A percentile compares a stretch with the other conserved stretches of the same genome.
phyloP scores from a whole-genome alignment of 129 eudicot genomes.

The Chrysanthemum seticuspe region DNA sequence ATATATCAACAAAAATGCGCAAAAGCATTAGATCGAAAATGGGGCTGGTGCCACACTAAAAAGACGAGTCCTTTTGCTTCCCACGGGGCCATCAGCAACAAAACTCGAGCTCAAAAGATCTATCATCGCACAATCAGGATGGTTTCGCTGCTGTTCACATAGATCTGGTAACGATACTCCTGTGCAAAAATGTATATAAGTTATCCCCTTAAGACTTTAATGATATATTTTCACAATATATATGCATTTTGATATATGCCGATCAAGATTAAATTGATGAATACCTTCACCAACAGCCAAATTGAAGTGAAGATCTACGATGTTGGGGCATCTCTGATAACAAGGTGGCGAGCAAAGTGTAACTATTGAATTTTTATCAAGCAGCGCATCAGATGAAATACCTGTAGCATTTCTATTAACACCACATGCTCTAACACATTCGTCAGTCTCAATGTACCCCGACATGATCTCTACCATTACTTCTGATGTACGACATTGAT shows the following conservation, averaged over 20 bases:
- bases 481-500: conserved; percentile 67
- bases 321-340: conserved; percentile 73
- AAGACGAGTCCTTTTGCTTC: conserved; percentile 15
- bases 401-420: conserved; percentile 57
- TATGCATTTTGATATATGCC: not conserved
- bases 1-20: conserved; percentile 8
- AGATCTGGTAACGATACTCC: conserved; percentile 74
- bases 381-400: conserved; percentile 69
- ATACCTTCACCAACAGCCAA: conserved; percentile 92
- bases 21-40: conserved; percentile 14
- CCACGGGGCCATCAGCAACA: conserved; percentile 45
- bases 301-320: conserved; percentile 78
- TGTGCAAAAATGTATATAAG: conserved; percentile 13
- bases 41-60: conserved; percentile 49
- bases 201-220: too few relatives aligned
- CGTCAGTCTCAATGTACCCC: conserved; percentile 60
- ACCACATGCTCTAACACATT: conserved; percentile 71
- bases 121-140: conserved; percentile 70
- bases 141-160: conserved; percentile 56
- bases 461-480: conserved; percentile 57
- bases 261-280: not conserved
- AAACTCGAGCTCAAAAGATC: conserved; percentile 69
- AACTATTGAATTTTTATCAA: conserved; percentile 48
- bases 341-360: conserved; percentile 73
- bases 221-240: not conserved